Evolutionary conservation across 148 eudicot genomes (phyloP), one percentile per base, ranked within the genome.

Genomic region (Amaranthus hypochondriacus): DNA sequence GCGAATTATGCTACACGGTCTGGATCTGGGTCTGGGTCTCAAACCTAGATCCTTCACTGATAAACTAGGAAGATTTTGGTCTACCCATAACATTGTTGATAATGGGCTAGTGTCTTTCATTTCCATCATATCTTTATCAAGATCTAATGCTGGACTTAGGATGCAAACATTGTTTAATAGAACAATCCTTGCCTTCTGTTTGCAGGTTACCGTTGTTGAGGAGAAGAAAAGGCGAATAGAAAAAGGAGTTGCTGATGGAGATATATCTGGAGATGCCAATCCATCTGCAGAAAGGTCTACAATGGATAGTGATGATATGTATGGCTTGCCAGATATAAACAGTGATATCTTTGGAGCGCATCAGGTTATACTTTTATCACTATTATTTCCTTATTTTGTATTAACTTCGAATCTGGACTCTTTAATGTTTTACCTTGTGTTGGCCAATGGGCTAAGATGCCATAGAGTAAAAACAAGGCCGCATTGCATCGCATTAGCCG

Each of bases 191-290:
- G 44, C 44, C 55, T 50, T 21, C 48, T 49, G 11, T 59, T 10
- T 74, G 76, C 76, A 87, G 90, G 70, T 84, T 79, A 84, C 79
- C 48, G 81, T 77, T 48, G 66, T 71, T 21, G 80, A 80, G 77
- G 82, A 80, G 73, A 65, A 79, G 76, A 84, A 83, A 55, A 81
- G 50, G 76, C 72, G 72, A 62, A 73, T 70, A 62, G 71, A 66
- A 4, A 79, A 80, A 48, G 74, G 74, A 71, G 74, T 70, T 65
- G 53, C 11, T 56, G 77, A 69, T 43, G 73, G 65, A 71, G 80
- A 57, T 47, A 51, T 77, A 61, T 58, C 78, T 56, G 78, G 67
- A 70, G 71, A 71, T 54, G 57, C 54, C 52, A 48, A 69, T 15
- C 74, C 75, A 44, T 73, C 80, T 48, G 64, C 47, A 48, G 64